Evolutionary conservation across 2,329 filamentous ascomycete genomes (phyloP), one percentile per base, ranked within the genome.

Genomic region (Ustilaginoidea virens): DNA sequence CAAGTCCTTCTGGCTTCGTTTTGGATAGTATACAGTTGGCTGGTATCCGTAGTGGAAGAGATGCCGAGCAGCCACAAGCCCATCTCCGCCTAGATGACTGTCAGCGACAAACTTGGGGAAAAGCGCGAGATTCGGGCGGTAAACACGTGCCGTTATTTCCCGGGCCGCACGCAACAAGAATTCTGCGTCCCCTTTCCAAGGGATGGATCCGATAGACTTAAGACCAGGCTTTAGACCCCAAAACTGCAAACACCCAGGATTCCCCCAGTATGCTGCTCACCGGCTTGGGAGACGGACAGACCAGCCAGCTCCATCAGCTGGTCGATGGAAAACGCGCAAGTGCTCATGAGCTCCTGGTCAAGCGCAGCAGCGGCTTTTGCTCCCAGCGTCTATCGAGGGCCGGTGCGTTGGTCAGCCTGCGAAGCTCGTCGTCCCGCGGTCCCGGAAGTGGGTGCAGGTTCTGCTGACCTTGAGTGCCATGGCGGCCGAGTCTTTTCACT

Each of bases 261-360:
- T n/a, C n/a, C n/a, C n/a, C n/a, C n/a, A n/a, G n/a, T n/a, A n/a
- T n/a, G n/a, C n/a, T n/a, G 37, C 61, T 33, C 48, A 86, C 83
- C 74, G 28, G 80, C 85, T 62, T 96, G 85, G 9, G 87, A 87
- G 16, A 96, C 85, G 1, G 85, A 86, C 1, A 98, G 66, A 0
- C 90, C 90, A 24, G 90, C 90, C 6, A 98, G 61, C 50, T 96
- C 90, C 90, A 98, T 96, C 27, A 98, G 63, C 55, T 98, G 90
- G 48, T 96, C 90, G 31, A 98, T 69, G 8, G 83, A 92, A 56
- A 93, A 98, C 7, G 80, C 85, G 1, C 75, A 72, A 8, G 71
- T 69, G 47, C 73, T 80, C 86, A 98, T 96, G 36, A 98, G 74
- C 49, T 98, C 87, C 52, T 81, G 76, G 50, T 98, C 90, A 12